Percentiles rank a stretch among this genome's conserved stretches.
These are phyloP conservation scores for Lanmaoa pseudosensibilis DNA, from an alignment of 768 basidiomycete species.

Conservation along the genomic window DNA sequence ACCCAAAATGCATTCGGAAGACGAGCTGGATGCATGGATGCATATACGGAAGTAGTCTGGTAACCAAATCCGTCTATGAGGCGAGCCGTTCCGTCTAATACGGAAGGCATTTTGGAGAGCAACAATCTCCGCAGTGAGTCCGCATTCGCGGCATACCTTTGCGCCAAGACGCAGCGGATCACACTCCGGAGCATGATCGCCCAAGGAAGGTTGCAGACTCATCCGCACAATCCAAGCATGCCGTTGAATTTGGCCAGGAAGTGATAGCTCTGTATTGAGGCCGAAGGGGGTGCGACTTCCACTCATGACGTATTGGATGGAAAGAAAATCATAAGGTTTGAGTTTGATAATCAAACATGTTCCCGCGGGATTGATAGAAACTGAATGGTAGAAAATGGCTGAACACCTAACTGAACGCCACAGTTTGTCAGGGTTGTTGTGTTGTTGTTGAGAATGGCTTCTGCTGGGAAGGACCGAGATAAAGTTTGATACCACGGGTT, in stretches of 20 bases:
- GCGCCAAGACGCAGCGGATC: background rate
- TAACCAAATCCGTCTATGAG: too few relatives aligned
- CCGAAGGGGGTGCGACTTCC: background rate
- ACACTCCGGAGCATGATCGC: background rate
- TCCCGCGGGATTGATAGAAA: background rate
- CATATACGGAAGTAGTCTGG: too few relatives aligned
- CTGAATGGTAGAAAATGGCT: background rate
- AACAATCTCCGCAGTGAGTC: background rate
- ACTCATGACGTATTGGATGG: background rate
- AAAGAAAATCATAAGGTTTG: background rate
- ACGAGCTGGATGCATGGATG: background rate
- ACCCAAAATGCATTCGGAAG: background rate
- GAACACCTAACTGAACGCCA: background rate
- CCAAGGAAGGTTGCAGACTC: background rate
- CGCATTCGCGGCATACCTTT: background rate
- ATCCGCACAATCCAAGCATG: slow-evolving; percentile 14
- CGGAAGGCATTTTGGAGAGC: background rate
- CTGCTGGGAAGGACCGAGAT: background rate
- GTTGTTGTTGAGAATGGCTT: background rate
- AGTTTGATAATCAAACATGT: background rate
- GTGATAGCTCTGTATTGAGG: background rate
- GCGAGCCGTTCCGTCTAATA: too few relatives aligned
- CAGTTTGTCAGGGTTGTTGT: slow-evolving; percentile 5
- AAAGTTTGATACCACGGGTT: background rate
- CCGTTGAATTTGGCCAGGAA: background rate